Evolutionary conservation across 768 basidiomycete genomes (phyloP).

Genomic region (Rhodocollybia butyracea): DNA sequence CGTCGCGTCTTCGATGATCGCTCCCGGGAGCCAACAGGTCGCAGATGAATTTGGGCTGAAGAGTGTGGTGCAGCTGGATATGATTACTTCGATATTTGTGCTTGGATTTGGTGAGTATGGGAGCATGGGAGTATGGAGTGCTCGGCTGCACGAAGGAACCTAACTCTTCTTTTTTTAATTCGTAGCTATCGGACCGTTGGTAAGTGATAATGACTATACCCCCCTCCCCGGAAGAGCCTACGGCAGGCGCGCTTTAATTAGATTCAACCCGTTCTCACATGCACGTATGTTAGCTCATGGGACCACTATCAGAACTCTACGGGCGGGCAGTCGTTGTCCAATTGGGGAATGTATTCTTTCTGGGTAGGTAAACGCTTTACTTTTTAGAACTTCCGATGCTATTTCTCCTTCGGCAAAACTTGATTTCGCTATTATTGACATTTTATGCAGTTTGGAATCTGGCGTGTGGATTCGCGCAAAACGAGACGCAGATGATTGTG

Average conservation of each 20-base stretch:
- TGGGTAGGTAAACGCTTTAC: conserved; percentile 36
- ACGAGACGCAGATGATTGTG: conserved; percentile 38
- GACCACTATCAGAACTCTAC: conserved; percentile 69
- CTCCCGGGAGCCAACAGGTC: conserved; percentile 56
- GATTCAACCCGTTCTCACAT: not conserved
- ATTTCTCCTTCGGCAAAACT: not conserved
- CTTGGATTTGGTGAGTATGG: conserved; percentile 56
- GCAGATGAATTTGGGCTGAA: conserved; percentile 54
- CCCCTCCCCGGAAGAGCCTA: too few species aligned
- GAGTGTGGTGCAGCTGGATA: conserved; percentile 41
- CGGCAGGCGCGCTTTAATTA: too few species aligned
- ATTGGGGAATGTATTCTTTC: conserved; percentile 60
- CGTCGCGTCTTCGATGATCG: conserved; percentile 71
- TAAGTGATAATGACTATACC: too few species aligned
- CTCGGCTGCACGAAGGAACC: too few species aligned
- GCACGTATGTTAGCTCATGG: conserved; percentile 32
- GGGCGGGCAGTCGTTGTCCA: conserved; percentile 65
- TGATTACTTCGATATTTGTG: conserved; percentile 59
- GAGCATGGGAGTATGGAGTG: too few species aligned
- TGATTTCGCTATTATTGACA: not conserved
- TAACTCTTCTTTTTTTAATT: not conserved
- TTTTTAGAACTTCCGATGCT: too few species aligned
- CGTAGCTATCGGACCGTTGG: conserved; percentile 53
- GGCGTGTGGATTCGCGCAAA: conserved; percentile 45
- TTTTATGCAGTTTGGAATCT: conserved; percentile 40